Evolutionary conservation across 768 basidiomycete genomes (phyloP), one percentile per base, ranked within the genome.

Genomic region (Collybia sordida): DNA sequence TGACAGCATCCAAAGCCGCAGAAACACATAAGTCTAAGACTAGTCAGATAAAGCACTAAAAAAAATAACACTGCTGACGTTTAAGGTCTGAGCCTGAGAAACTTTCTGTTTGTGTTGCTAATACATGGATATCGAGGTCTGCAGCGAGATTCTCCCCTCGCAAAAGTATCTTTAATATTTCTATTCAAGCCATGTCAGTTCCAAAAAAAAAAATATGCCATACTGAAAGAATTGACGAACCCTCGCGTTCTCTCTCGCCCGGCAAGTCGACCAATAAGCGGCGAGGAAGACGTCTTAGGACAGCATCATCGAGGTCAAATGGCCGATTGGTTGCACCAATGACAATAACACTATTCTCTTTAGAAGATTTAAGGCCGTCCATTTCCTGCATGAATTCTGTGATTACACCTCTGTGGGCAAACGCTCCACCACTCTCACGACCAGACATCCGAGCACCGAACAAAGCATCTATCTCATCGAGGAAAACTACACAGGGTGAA

Each of bases 301-400:
- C 90, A 14, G 95, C 94, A 66, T 97, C 94, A 61, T 93, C 91
- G 25, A 93, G 71, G 61, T 93, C 91, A 59, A 92, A 93, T 0
- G 91, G 91, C 55, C 94, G 70, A 65, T 98, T 98, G 2, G 95
- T 97, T 1, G 94, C 94, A 35, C 95, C 94, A 45, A 98, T 93
- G 42, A 98, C 86, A 49, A 96, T 86, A 49, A 97, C 83, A 53
- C 82, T 83, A 54, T 90, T 83, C 47, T 93, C 88, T 54, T 79
- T 80, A 23, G 84, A 86, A 7, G 88, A 81, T 63, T 84, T 88
- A 50, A 98, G 71, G 2, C 94, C 94, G 59, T 98, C 94, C 93
- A 98, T 96, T 64, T 96, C 93, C 62, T 91, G 90, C 90, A 94
- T 93, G 65, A 93, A 93, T 66, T 94, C 90, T 8, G 91, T 93